Evolutionary conservation across 768 basidiomycete genomes (phyloP), one percentile per base, ranked within the genome.

Genomic region (Amanita pallidorosea): DNA sequence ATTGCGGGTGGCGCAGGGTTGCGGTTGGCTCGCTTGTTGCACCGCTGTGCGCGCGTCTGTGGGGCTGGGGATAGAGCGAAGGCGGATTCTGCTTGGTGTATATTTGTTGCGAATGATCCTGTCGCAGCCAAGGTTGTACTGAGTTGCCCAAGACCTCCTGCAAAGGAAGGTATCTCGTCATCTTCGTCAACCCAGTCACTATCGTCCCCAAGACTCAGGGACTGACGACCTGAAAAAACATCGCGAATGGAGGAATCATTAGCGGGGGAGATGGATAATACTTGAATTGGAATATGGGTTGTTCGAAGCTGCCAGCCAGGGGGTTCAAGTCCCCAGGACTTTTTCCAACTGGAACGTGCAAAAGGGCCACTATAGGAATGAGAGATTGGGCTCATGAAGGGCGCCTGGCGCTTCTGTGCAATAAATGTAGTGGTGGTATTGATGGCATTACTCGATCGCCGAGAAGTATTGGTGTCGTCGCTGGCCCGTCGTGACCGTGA

Each of bases 151-250:
- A 92, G 63, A 5, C 88, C 88, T 43, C 87, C 88, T 12, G 79
- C 83, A 66, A 88, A 90, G 22, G 77, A 70, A 2, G 74, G 74
- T 7, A 80, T 65, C 57, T 89, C 86, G 6, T 90, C 88, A 37
- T 92, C 88, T 57, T 89, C 86, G 58, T 91, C 89, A 12, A 88
- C 83, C 88, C 88, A 91, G 55, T 90, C 88, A 42, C 82, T 83
- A 57, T 91, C 88, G 58, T 89, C 89, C 7, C 85, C 84, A 46
- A 74, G 62, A 57, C 58, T 77, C 38, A 77, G 55, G 36, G 83
- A 76, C 54, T 72, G 74, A 54, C 84, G 63, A 15, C 84, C 80
- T n/a, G 83, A 80, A 54, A 92, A 89, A 23, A 92, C 88, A 56
- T 92, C 88, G 35, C 88, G 74, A 23, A 92, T 75, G 15, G 69